These are phyloP conservation scores for Cladorrhinum samala DNA, from an alignment of 495 filamentous ascomycete genomes.

Conservation along the genomic window DNA sequence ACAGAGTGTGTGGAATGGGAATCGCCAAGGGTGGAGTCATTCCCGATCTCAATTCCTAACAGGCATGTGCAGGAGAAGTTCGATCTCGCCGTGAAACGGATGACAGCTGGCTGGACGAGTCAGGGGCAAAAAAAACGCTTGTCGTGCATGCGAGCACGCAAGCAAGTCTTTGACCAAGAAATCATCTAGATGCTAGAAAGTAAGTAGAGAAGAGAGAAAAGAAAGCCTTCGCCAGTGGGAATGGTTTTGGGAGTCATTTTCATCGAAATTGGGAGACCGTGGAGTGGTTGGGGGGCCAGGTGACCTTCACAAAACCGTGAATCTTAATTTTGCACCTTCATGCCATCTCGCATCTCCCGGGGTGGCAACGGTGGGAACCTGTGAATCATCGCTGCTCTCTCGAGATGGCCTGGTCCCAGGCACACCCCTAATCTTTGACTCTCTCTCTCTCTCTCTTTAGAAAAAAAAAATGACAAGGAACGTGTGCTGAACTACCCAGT, in stretches of 20 bases:
- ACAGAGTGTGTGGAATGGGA: too few species aligned
- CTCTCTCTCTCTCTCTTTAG: too few species aligned
- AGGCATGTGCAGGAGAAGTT: too few species aligned
- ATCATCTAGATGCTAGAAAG: too few species aligned
- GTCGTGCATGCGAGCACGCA: background rate
- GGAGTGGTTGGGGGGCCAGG: background rate
- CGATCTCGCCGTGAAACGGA: too few species aligned
- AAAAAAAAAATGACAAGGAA: too few species aligned
- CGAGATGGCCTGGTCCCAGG: conserved; percentile 2
- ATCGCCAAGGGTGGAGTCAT: background rate
- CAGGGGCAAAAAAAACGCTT: background rate
- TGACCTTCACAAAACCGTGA: background rate
- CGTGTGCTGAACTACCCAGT: too few species aligned
- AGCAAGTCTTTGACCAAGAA: too few species aligned
- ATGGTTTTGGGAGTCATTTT: background rate
- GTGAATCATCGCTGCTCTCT: conserved; percentile 5
- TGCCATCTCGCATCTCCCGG: conserved; percentile 16
- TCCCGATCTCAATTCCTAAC: background rate
- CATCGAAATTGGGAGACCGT: background rate
- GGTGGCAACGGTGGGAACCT: conserved; percentile 5
- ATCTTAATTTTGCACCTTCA: conserved; percentile 1
- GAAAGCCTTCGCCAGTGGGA: too few species aligned
- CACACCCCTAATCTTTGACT: too few species aligned
- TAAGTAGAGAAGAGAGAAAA: too few species aligned
- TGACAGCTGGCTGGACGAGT: too few species aligned